Percentiles rank a stretch among this genome's conserved stretches.
phyloP scores from a whole-genome alignment of 805 yeast genomes.

The Starmerella bombicola region DNA sequence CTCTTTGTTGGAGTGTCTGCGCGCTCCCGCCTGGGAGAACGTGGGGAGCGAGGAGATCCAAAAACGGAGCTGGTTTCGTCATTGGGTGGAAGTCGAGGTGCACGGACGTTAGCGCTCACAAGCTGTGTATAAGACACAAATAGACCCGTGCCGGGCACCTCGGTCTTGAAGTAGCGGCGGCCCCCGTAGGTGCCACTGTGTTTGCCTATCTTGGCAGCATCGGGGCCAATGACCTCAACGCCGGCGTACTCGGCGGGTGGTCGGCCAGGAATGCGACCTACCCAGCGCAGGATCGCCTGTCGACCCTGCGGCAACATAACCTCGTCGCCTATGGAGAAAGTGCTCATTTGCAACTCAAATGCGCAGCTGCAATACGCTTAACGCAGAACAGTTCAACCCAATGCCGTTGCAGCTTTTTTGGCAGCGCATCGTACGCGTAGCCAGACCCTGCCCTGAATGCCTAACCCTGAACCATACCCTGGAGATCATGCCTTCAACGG shows the following conservation, averaged over 20 bases:
- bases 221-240: slow-evolving; percentile 55
- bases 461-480: too few relatives aligned
- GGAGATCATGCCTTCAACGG: too few relatives aligned
- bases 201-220: slow-evolving; percentile 53
- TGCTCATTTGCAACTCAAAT: slow-evolving; percentile 11
- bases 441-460: too few relatives aligned
- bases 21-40: slow-evolving; percentile 11
- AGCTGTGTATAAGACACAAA: slow-evolving; percentile 40
- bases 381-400: too few relatives aligned
- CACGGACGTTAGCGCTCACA: slow-evolving; percentile 17
- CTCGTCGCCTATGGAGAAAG: slow-evolving; percentile 27
- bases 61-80: neutral
- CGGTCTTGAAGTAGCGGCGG: slow-evolving; percentile 50
- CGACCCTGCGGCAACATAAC: slow-evolving; percentile 51
- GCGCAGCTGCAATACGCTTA: too few relatives aligned
- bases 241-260: slow-evolving; percentile 68
- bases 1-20: neutral
- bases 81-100: slow-evolving; percentile 2
- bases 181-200: slow-evolving; percentile 79
- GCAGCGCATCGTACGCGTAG: too few relatives aligned
- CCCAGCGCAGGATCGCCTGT: slow-evolving; percentile 51
- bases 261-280: slow-evolving; percentile 64
- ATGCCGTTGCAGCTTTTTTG: too few relatives aligned
- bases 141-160: slow-evolving; percentile 54
- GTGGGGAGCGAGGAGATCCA: slow-evolving; percentile 3